Percentiles rank a stretch among this genome's conserved stretches.
phyloP scores from a whole-genome alignment of 225 moss, liverwort and hornwort genomes.

The Polytrichum formosum region DNA sequence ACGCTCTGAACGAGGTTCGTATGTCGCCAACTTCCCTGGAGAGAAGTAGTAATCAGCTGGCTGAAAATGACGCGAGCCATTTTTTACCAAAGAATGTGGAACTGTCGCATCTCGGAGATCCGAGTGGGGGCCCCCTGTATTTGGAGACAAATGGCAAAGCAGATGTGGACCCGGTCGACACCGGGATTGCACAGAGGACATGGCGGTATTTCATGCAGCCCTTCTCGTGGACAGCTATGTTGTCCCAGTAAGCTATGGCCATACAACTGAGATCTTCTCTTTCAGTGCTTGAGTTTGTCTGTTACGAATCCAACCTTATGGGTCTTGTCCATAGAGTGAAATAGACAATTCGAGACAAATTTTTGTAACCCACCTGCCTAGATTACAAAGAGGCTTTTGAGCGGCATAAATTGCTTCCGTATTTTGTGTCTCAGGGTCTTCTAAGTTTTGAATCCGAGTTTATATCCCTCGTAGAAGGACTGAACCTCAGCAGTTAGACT shows the following conservation, averaged over 20 bases:
- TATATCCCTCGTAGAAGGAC: too few species aligned
- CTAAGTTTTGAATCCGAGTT: too few species aligned
- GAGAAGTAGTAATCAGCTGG: conserved; percentile 23
- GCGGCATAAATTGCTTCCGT: too few species aligned
- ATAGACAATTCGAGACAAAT: too few species aligned
- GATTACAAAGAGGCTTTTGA: too few species aligned
- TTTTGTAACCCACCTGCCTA: too few species aligned
- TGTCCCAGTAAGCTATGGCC: conserved; percentile 41
- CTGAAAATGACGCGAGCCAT: conserved; percentile 35
- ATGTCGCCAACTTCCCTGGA: conserved; percentile 15
- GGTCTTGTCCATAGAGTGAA: conserved; percentile 3
- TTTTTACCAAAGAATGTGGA: conserved; percentile 28
- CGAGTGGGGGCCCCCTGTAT: conserved; percentile 15
- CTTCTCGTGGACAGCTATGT: conserved; percentile 69
- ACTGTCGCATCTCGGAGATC: conserved; percentile 31
- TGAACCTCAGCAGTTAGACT: too few species aligned
- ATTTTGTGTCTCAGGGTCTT: too few species aligned
- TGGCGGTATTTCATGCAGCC: conserved; percentile 39
- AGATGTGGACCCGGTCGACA: conserved; percentile 5
- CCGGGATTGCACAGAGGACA: conserved; percentile 12
- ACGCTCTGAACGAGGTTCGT: conserved; percentile 22
- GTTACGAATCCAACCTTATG: not conserved
- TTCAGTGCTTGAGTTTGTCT: not conserved
- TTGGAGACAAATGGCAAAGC: conserved; percentile 9
- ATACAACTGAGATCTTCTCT: not conserved